A percentile compares a stretch with the other conserved stretches of the same genome.
Conservation (phyloP, 2,329 filamentous ascomycete species). For the Amphichorda felina region DNA sequence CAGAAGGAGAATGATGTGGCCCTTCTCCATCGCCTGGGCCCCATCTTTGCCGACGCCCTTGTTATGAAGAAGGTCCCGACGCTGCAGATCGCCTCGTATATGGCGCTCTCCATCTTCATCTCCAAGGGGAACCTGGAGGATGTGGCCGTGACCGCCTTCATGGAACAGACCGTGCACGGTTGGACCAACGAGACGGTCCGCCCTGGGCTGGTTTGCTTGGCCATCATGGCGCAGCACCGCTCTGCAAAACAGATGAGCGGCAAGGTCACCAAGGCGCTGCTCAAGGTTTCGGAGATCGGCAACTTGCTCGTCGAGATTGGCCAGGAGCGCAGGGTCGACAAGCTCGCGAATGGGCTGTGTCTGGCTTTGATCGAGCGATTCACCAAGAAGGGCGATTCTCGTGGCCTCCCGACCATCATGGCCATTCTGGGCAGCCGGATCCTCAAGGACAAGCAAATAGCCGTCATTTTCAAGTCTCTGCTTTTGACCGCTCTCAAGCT, state of each 20-base stretch:
- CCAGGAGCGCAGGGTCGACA: conserved; percentile 55
- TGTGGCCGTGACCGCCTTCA: conserved; percentile 68
- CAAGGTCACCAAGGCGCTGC: conserved; percentile 56
- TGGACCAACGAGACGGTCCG: conserved; percentile 64
- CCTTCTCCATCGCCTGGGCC: conserved; percentile 51
- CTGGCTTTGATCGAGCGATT: conserved; percentile 51
- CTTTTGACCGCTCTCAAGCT: conserved; percentile 48
- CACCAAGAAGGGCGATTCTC: conserved; percentile 45
- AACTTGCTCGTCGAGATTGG: conserved; percentile 48
- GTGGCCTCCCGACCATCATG: conserved; percentile 47
- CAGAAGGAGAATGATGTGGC: conserved; percentile 75
- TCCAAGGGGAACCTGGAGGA: conserved; percentile 74
- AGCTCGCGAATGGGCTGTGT: conserved; percentile 60
- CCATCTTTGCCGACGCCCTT: conserved; percentile 68
- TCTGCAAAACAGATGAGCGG: conserved; percentile 57
- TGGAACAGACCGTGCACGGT: conserved; percentile 74
- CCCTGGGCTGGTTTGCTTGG: conserved; percentile 67
- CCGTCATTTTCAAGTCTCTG: conserved; percentile 54
- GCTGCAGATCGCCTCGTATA: conserved; percentile 78
- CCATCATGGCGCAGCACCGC: conserved; percentile 72
- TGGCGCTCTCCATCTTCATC: conserved; percentile 77
- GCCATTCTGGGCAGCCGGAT: conserved; percentile 47
- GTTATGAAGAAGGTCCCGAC: conserved; percentile 65
- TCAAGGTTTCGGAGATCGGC: conserved; percentile 51
- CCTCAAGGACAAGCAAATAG: conserved; percentile 49